Percentiles rank a stretch among this genome's conserved stretches.
Evolutionary conservation across 202 grass and related monocot genomes (phyloP).

Genomic region (Miscanthus sacchariflorus): DNA sequence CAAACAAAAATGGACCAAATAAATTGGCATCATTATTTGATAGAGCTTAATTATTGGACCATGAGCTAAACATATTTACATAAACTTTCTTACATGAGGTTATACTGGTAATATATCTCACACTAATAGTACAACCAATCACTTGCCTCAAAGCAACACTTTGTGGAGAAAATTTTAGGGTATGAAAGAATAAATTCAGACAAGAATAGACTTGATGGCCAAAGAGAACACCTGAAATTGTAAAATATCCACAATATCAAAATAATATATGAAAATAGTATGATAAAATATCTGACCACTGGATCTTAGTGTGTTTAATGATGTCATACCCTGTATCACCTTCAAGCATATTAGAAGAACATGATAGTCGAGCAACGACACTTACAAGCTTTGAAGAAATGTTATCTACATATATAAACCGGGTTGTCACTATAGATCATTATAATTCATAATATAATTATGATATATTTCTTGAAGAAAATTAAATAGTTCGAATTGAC

Average conservation of each 20-base stretch:
- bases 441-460: slow-evolving; percentile 18
- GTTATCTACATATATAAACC: slow-evolving; percentile 51
- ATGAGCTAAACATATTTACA: slow-evolving; percentile 17
- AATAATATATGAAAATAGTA: slow-evolving; percentile 17
- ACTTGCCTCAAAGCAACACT: slow-evolving; percentile 81
- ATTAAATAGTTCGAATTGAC: slow-evolving; percentile 20
- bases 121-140: neutral
- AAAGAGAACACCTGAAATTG: slow-evolving; percentile 84
- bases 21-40: slow-evolving; percentile 15
- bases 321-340: slow-evolving; percentile 91
- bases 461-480: slow-evolving; percentile 9
- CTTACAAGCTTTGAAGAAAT: slow-evolving; percentile 45
- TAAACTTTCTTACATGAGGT: slow-evolving; percentile 16
- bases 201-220: slow-evolving; percentile 91
- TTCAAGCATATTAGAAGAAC: slow-evolving; percentile 96
- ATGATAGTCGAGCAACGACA: slow-evolving; percentile 64
- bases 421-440: neutral
- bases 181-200: slow-evolving; percentile 96
- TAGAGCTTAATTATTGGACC: neutral
- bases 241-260: slow-evolving; percentile 41
- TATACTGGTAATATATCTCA: neutral
- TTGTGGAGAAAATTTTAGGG: slow-evolving; percentile 65
- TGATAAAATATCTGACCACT: slow-evolving; percentile 25
- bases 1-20: neutral
- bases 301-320: slow-evolving; percentile 10